These are phyloP conservation scores for Tetrapisispora pingtungensis DNA, from an alignment of 805 yeast genomes.

Conservation along the genomic window DNA sequence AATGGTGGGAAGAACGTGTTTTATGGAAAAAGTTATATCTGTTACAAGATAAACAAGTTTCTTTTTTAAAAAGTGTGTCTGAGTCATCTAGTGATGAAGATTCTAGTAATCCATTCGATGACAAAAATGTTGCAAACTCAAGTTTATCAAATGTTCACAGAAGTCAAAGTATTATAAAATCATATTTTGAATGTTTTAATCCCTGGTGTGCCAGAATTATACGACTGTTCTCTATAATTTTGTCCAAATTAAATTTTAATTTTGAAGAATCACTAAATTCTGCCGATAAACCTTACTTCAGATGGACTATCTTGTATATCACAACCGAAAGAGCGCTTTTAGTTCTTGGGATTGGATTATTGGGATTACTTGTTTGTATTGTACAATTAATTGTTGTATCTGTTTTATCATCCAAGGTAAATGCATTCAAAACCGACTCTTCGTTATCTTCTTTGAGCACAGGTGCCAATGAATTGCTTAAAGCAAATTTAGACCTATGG, in stretches of 20 bases:
- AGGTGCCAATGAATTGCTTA: slow-evolving; percentile 13
- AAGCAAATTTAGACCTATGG: slow-evolving; percentile 39
- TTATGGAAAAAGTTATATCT: slow-evolving; percentile 37
- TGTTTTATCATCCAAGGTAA: slow-evolving; percentile 7
- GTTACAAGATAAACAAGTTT: not conserved
- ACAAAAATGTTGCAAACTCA: not conserved
- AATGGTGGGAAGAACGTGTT: slow-evolving; percentile 36
- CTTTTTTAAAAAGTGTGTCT: not conserved
- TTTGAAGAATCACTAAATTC: not conserved
- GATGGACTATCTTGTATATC: slow-evolving; percentile 36
- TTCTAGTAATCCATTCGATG: not conserved
- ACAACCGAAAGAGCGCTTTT: slow-evolving; percentile 43
- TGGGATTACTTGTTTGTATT: slow-evolving; percentile 45
- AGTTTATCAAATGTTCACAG: not conserved
- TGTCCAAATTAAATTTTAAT: not conserved
- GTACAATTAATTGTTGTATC: slow-evolving; percentile 44
- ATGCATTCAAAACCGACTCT: not conserved
- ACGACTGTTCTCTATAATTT: slow-evolving; percentile 2
- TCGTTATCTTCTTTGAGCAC: not conserved
- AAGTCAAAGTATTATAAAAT: slow-evolving; percentile 12
- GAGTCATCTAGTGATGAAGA: slow-evolving; percentile 2
- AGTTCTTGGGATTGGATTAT: slow-evolving; percentile 42
- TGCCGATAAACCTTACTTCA: slow-evolving; percentile 13
- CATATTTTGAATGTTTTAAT: slow-evolving; percentile 15
- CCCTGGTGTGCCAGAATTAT: slow-evolving; percentile 13